Evolutionary conservation across 1,284 basidiomycete genomes (phyloP).

Genomic region (Microbotryomycetes sp.): DNA sequence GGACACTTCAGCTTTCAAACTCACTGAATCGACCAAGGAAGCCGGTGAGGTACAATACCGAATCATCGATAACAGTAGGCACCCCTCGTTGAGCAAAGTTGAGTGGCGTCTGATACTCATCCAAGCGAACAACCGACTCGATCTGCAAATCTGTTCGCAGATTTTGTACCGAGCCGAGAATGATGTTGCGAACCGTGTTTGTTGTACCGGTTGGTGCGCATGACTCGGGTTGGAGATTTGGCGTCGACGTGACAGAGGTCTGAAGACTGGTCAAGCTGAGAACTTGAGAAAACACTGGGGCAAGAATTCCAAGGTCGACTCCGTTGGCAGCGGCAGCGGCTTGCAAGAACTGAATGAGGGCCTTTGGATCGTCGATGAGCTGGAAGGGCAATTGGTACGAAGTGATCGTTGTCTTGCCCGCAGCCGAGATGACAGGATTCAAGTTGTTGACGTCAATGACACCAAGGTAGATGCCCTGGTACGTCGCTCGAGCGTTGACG

Average conservation of each 20-base stretch:
- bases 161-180: constrained; percentile 57
- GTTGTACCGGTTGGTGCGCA: constrained; percentile 45
- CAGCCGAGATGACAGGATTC: constrained; percentile 52
- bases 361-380: constrained; percentile 59
- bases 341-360: constrained; percentile 57
- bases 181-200: constrained; percentile 54
- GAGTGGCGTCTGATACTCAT: constrained; percentile 51
- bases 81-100: constrained; percentile 59
- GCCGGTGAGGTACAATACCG: constrained; percentile 61
- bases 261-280: constrained; percentile 37
- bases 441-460: constrained; percentile 47
- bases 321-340: constrained; percentile 53
- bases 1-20: too few relatives aligned
- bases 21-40: constrained; percentile 50
- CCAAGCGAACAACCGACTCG: constrained; percentile 38
- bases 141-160: constrained; percentile 53
- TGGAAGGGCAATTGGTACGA: constrained; percentile 57
- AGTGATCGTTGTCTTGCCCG: constrained; percentile 57
- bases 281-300: constrained; percentile 36
- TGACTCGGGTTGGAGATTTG: constrained; percentile 38
- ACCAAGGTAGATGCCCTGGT: constrained; percentile 44
- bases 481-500: constrained; percentile 54
- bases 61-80: constrained; percentile 58
- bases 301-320: constrained; percentile 60
- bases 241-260: constrained; percentile 33